Evolutionary conservation across 2,329 filamentous ascomycete species (phyloP).

Genomic region (Beauveria sp.): DNA sequence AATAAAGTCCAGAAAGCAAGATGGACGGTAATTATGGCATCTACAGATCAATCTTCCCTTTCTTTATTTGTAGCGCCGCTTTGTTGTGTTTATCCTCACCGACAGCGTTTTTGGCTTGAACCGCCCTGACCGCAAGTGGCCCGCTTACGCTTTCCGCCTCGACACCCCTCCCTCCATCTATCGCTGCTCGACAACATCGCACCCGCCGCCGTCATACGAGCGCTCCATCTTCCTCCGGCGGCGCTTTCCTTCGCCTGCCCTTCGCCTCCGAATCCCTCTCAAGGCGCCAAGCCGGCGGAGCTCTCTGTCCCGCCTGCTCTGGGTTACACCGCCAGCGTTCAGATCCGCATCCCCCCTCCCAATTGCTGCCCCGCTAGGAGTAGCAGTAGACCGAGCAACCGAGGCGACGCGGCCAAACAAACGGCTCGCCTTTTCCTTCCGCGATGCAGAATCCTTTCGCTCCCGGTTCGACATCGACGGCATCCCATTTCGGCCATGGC

Average conservation of each 20-base stretch:
- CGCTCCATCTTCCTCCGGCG: neutral
- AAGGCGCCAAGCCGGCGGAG: neutral
- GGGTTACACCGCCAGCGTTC: neutral
- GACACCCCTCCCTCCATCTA: neutral
- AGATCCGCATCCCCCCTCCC: neutral
- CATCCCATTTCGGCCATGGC: slow-evolving; percentile 19
- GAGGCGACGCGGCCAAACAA: neutral
- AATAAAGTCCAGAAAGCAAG: too few species aligned
- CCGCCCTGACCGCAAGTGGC: neutral
- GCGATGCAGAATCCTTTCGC: slow-evolving; percentile 6
- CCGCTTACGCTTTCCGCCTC: neutral
- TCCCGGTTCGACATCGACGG: neutral
- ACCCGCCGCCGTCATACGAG: neutral
- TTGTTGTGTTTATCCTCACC: too few species aligned
- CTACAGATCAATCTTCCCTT: too few species aligned
- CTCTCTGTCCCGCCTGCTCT: neutral
- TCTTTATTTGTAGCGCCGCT: too few species aligned
- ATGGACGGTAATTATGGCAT: too few species aligned
- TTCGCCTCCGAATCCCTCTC: neutral
- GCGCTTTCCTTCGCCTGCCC: neutral
- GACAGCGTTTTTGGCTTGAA: too few species aligned
- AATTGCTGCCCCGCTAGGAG: neutral
- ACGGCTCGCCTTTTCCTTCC: neutral
- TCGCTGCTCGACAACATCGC: neutral
- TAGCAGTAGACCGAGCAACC: neutral